Percentiles rank a stretch among this genome's conserved stretches.
Conservation (phyloP, 1,139 yeast species). For the Yamadazyma friedrichii region DNA sequence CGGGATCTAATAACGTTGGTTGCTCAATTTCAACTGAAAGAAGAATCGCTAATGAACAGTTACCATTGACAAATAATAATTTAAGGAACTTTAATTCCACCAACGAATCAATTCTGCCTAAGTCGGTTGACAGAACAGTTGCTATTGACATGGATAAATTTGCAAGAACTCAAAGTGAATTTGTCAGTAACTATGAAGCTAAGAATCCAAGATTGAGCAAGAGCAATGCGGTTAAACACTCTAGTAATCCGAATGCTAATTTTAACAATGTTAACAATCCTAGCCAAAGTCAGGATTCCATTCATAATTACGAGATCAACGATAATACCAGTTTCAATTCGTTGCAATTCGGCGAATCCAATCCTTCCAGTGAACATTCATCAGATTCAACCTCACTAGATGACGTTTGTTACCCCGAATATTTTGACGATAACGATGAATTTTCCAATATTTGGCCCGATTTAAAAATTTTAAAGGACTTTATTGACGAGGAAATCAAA, state of each 20-base stretch:
- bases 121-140: slow-evolving; percentile 3
- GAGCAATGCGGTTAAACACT: not conserved
- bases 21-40: not conserved
- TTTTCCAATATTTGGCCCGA: slow-evolving; percentile 72
- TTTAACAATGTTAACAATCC: not conserved
- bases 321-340: slow-evolving; percentile 27
- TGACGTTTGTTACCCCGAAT: slow-evolving; percentile 82
- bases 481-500: slow-evolving; percentile 61
- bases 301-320: slow-evolving; percentile 3
- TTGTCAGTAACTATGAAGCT: slow-evolving; percentile 12
- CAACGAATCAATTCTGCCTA: slow-evolving; percentile 15
- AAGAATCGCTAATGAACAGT: slow-evolving; percentile 9
- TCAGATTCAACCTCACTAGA: slow-evolving; percentile 74
- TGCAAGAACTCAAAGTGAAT: slow-evolving; percentile 34
- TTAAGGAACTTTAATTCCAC: slow-evolving; percentile 23
- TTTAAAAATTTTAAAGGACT: slow-evolving; percentile 68
- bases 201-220: not conserved
- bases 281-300: not conserved
- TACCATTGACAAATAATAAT: slow-evolving; percentile 41
- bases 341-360: slow-evolving; percentile 53
- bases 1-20: not conserved
- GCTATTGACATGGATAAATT: slow-evolving; percentile 44
- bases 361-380: slow-evolving; percentile 71
- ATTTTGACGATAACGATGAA: slow-evolving; percentile 31
- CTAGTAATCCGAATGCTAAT: no score